Evolutionary conservation across 371 early-diverging fungal genomes (phyloP), one percentile per base, ranked within the genome.

Genomic region (Mortierella polycephala): DNA sequence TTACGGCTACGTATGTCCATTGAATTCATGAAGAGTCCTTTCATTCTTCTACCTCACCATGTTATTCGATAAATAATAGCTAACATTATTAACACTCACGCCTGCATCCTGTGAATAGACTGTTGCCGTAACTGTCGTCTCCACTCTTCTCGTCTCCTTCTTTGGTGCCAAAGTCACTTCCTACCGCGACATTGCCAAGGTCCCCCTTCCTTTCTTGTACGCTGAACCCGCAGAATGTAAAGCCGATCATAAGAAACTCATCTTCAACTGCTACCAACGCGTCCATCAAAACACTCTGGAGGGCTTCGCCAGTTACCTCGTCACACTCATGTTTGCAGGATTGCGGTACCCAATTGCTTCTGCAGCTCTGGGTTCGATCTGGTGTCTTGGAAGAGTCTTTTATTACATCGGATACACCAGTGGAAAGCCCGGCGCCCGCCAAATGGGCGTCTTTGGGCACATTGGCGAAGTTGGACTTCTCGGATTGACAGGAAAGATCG

Each of bases 181-280:
- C 14, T 86, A 88, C 61, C 88, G 94, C 64, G 87, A 82, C 62
- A 82, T 83, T 62, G 89, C 91, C 42, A 67, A 80, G 13, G 86
- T 90, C 8, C 89, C 90, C 21, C 87, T 89, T 69, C 92, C 92
- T 30, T 83, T 84, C 82, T 85, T 83, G 55, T 91, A 92, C 67
- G 91, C 89, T 58, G 87, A 87, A 11, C 84, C 75, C 47, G 68
- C 71, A 18, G 92, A 90, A 65, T 87, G 87, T 56, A 87, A 88
- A 67, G 83, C 82, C 60, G 87, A 88, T 63, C 81, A 77, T 23
- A 85, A 84, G 71, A 90, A 90, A 75, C 67, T 84, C 67, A 46
- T 87, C 42, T 91, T 91, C 82, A 90, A 90, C 84, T 90, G 92
- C 83, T 70, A 82, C 64, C 92, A 92, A 77, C 87, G 92, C 53